Base-by-base conservation (phyloP, 495 filamentous ascomycete genomes). In the Penicillium atrosanguineum region DNA sequence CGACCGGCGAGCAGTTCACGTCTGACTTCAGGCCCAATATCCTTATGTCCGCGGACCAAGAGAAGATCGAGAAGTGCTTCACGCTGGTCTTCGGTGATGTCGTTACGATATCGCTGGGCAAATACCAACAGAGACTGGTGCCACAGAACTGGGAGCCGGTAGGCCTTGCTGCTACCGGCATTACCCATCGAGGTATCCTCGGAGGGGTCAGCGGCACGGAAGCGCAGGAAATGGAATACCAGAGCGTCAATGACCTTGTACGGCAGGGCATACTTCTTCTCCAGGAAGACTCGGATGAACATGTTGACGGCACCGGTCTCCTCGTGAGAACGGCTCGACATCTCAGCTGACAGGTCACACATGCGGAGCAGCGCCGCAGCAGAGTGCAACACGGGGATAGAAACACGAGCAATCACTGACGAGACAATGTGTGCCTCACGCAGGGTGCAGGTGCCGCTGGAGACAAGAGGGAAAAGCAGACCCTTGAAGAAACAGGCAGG, bases 401-500 rank as follows among this genome's bases (percentile, higher is more conserved):
- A 86, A 29, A 96, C 84, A 14, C 90, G 80, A 1, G 88, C 81
- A 15, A 97, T 78, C 12, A 96, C 90, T 25, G 84, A 89, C 2
- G 87, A 87, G 39, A 98, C 79, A 59, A 97, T 96, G 57, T 91
- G 85, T 1, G 94, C 94, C 72, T 98, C 94, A 29, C 91, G 82
- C 41, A 97, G 71, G 5, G 91, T 93, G 74, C 91, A 95, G 25
- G 84, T 89, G 9, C 88, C 78, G 49, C 81, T 82, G 15, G 78
- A 79, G 0, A 93, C 86, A 11, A 98, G 78, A 4, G 95, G 95
- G 63, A 97, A 97, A 6, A 98, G 77, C 56, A 97, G 83, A 1
- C 94, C 94, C 69, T 97, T 97, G 78, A 99, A 97, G 73, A 95
- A 99, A 20, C 90, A 90, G 0, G 90, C 88, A 2, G 94, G 95